Percentiles rank a stretch among this genome's conserved stretches.
Evolutionary conservation across 495 filamentous ascomycete species (phyloP).

Genomic region (Neurospora sp.): DNA sequence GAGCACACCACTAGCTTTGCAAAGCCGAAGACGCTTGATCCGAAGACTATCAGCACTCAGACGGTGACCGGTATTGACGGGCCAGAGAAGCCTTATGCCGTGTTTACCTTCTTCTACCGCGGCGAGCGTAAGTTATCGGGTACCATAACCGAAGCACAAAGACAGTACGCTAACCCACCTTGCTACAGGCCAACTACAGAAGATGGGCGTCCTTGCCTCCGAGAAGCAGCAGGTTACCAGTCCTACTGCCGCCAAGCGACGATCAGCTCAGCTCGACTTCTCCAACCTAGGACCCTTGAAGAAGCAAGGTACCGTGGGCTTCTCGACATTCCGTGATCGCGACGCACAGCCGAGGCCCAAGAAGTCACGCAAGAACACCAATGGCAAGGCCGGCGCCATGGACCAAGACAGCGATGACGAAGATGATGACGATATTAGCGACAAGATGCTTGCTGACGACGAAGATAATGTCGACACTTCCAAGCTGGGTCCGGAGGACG

Average conservation of each 20-base stretch:
- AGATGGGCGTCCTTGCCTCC: slow-evolving; percentile 75
- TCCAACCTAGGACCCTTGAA: slow-evolving; percentile 76
- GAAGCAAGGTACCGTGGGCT: slow-evolving; percentile 74
- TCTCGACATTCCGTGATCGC: slow-evolving; percentile 75
- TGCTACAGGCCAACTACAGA: slow-evolving; percentile 70
- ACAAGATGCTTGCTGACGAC: slow-evolving; percentile 52
- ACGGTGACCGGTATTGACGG: slow-evolving; percentile 97
- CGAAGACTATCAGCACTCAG: slow-evolving; percentile 94
- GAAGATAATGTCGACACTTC: slow-evolving; percentile 56
- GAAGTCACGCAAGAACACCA: slow-evolving; percentile 49
- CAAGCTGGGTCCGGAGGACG: slow-evolving; percentile 61
- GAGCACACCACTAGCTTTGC: slow-evolving; percentile 99
- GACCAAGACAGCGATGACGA: slow-evolving; percentile 55
- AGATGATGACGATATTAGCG: slow-evolving; percentile 62
- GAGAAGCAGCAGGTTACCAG: slow-evolving; percentile 49
- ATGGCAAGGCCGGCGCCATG: slow-evolving; percentile 32
- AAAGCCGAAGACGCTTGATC: slow-evolving; percentile 92
- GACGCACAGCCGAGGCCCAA: slow-evolving; percentile 37
- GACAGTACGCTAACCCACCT: slow-evolving; percentile 5
- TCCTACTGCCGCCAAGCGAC: slow-evolving; percentile 50
- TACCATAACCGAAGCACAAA: neutral
- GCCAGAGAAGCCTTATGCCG: slow-evolving; percentile 88
- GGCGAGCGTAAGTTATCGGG: slow-evolving; percentile 67
- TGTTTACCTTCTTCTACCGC: slow-evolving; percentile 96
- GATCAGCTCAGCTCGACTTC: slow-evolving; percentile 72